Percentiles rank a stretch among this genome's conserved stretches.
Conservation (phyloP, 1,284 basidiomycete genomes). For the Marasmius fiardii region DNA sequence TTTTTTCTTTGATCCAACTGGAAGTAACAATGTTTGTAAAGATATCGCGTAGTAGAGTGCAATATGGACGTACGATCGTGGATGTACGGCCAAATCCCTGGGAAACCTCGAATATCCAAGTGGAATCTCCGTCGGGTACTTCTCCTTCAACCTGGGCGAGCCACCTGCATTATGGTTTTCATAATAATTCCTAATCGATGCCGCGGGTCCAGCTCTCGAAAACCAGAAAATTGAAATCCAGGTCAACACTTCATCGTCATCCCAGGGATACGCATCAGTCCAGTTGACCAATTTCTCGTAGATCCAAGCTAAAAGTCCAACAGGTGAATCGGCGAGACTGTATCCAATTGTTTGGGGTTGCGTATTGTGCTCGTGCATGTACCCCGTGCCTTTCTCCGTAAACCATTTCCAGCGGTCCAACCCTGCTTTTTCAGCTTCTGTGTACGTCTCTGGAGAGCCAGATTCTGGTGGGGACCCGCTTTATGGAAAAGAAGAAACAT, state of each 20-base stretch:
- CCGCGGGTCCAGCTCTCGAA: constrained; percentile 41
- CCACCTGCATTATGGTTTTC: neutral
- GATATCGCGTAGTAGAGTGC: too few relatives aligned
- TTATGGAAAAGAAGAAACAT: neutral
- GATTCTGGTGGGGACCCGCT: neutral
- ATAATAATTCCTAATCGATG: constrained; percentile 43
- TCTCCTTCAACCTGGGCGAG: neutral
- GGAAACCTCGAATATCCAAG: constrained; percentile 9
- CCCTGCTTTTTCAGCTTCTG: constrained; percentile 29
- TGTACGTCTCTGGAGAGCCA: constrained; percentile 18
- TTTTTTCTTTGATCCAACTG: neutral
- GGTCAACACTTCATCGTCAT: constrained; percentile 47
- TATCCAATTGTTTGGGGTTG: constrained; percentile 56
- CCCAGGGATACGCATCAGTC: constrained; percentile 47
- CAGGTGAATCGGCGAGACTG: constrained; percentile 47
- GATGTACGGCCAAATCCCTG: neutral
- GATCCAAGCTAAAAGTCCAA: constrained; percentile 54
- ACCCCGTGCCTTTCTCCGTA: constrained; percentile 34
- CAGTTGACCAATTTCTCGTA: constrained; percentile 52
- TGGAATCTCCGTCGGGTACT: neutral
- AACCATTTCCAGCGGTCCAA: constrained; percentile 29
- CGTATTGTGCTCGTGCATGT: constrained; percentile 39
- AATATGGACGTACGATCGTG: neutral
- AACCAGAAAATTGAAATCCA: constrained; percentile 49
- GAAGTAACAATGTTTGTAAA: neutral